phyloP scores from a whole-genome alignment of 495 filamentous ascomycete species.

The Melanomma pulvis-pyrius region DNA sequence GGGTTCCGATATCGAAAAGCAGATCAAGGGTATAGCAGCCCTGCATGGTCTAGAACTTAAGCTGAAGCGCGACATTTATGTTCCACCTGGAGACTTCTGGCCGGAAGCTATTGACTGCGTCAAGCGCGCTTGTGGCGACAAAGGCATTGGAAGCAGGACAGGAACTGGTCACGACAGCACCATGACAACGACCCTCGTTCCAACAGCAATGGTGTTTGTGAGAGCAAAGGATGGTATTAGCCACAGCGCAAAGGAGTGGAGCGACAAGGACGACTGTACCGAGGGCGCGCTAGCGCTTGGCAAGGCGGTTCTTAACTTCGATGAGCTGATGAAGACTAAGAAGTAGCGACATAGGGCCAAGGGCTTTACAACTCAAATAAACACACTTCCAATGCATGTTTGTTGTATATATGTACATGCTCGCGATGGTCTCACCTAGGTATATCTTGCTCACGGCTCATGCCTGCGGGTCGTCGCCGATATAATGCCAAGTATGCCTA shows the following conservation, averaged over 20 bases:
- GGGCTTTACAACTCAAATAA: too few relatives aligned
- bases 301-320: conserved; percentile 24
- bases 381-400: too few relatives aligned
- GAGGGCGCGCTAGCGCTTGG: conserved; percentile 22
- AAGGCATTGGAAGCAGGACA: conserved; percentile 18
- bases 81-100: too few relatives aligned
- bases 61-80: too few relatives aligned
- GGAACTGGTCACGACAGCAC: conserved; percentile 27
- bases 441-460: too few relatives aligned
- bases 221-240: conserved; percentile 20
- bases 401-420: too few relatives aligned
- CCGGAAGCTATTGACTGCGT: conserved; percentile 31
- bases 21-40: conserved; percentile 25
- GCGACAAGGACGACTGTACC: conserved; percentile 23
- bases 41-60: too few relatives aligned
- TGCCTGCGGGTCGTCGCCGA: too few relatives aligned
- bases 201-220: conserved; percentile 23
- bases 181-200: conserved; percentile 17
- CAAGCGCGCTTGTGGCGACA: conserved; percentile 20
- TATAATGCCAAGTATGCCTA: too few relatives aligned
- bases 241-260: conserved; percentile 25
- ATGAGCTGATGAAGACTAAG: conserved; percentile 29
- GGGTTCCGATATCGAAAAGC: conserved; percentile 16
- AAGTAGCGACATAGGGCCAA: too few relatives aligned
- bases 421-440: too few relatives aligned